Percentiles rank a stretch among this genome's conserved stretches.
Evolutionary conservation across 2,329 filamentous ascomycete genomes (phyloP).

Genomic region (Falciphora oryzae): DNA sequence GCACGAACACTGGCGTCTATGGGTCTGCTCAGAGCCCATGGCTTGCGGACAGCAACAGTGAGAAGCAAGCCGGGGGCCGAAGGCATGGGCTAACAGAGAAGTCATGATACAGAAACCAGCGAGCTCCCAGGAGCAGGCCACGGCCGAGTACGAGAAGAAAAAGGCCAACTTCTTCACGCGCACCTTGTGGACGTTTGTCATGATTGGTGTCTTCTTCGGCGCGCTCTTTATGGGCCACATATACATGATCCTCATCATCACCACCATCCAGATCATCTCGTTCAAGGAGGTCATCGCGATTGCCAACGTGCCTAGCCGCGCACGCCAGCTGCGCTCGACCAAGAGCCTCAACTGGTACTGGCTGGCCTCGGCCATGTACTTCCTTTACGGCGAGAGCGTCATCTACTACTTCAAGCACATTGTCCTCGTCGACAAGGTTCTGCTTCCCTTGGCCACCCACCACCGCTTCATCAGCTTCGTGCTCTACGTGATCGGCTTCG

Average conservation of each 20-base stretch:
- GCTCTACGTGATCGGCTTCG: conserved; percentile 96
- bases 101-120: conserved; percentile 33
- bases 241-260: conserved; percentile 91
- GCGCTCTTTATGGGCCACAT: conserved; percentile 95
- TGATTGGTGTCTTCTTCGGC: conserved; percentile 90
- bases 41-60: neutral
- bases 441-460: conserved; percentile 90
- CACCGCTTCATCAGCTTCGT: conserved; percentile 98
- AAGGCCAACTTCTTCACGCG: conserved; percentile 96
- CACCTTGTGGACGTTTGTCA: conserved; percentile 96
- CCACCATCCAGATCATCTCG: conserved; percentile 84
- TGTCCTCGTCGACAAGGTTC: conserved; percentile 85
- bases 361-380: conserved; percentile 98
- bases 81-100: neutral
- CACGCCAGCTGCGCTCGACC: conserved; percentile 84
- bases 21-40: too few relatives aligned
- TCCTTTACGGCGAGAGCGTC: conserved; percentile 95
- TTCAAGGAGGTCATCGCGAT: conserved; percentile 99
- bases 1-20: neutral
- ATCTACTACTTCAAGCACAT: conserved; percentile 99
- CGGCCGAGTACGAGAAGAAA: conserved; percentile 91
- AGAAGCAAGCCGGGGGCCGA: neutral
- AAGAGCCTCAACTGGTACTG: conserved; percentile 99
- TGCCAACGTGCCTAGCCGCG: conserved; percentile 86
- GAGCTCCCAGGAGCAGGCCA: conserved; percentile 33